phyloP scores from a whole-genome alignment of 2,329 filamentous ascomycete species.

The Penicillium sp. region DNA sequence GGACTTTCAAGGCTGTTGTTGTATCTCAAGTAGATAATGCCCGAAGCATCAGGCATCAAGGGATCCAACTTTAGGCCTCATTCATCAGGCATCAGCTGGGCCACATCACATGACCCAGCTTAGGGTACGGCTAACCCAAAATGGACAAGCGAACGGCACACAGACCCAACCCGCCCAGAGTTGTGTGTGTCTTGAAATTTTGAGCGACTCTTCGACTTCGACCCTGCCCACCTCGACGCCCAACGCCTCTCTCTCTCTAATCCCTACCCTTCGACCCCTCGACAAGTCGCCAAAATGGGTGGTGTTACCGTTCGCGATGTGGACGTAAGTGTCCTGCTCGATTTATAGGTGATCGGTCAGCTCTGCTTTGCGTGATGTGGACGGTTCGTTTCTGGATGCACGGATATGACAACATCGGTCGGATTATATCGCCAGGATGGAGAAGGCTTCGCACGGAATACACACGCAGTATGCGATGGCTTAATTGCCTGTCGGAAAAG shows the following conservation, averaged over 20 bases:
- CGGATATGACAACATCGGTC: conserved; percentile 9
- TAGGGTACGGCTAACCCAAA: conserved; percentile 45
- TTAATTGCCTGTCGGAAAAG: conserved; percentile 1
- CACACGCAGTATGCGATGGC: background rate
- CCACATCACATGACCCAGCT: conserved; percentile 18
- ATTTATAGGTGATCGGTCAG: conserved; percentile 17
- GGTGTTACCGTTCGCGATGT: conserved; percentile 68
- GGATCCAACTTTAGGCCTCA: background rate
- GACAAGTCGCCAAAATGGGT: conserved; percentile 59
- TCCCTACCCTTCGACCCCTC: conserved; percentile 33
- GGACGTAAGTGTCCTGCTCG: conserved; percentile 51
- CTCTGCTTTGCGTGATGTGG: conserved; percentile 19
- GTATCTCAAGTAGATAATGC: background rate
- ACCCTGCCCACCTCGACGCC: conserved; percentile 41
- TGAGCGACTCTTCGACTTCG: conserved; percentile 39
- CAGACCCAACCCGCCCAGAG: conserved; percentile 34
- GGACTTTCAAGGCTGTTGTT: too few species aligned
- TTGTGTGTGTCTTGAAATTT: conserved; percentile 41
- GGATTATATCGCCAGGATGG: conserved; percentile 8
- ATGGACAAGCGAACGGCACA: conserved; percentile 44
- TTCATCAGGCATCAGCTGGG: background rate
- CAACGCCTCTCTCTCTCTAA: conserved; percentile 29
- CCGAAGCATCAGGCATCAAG: conserved; percentile 13
- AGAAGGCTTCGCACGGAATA: conserved; percentile 6
- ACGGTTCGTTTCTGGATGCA: conserved; percentile 23